Conservation (phyloP, 352 stramenopile genomes). For the Phytophthora meadii region DNA sequence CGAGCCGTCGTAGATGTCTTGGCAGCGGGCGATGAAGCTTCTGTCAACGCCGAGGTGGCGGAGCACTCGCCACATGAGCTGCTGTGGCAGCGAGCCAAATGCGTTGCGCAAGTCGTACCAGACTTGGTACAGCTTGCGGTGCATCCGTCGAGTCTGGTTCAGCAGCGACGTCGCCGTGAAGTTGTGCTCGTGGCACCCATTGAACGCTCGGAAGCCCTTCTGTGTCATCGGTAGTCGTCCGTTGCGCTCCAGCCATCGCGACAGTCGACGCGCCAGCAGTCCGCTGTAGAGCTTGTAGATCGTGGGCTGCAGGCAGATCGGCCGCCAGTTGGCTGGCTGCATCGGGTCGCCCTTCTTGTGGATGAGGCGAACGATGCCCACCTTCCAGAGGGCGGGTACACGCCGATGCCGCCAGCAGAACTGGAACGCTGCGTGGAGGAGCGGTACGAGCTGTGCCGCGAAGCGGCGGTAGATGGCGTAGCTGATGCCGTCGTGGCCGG, state of each 20-base stretch:
- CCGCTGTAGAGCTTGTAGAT: conserved; percentile 46
- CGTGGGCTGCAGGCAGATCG: conserved; percentile 37
- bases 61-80: background rate
- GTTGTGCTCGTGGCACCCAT: conserved; percentile 14
- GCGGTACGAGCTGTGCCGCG: conserved; percentile 10
- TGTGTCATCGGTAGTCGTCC: conserved; percentile 5
- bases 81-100: no score
- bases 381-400: conserved; percentile 32
- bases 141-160: no score
- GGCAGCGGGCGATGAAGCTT: background rate
- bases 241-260: conserved; percentile 24
- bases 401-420: conserved; percentile 24
- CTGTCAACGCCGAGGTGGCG: background rate
- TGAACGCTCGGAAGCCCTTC: conserved; percentile 28
- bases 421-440: conserved; percentile 15
- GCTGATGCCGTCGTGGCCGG: conserved; percentile 26
- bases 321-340: conserved; percentile 27
- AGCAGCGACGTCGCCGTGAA: no score
- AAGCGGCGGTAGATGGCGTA: conserved; percentile 29
- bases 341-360: conserved; percentile 42
- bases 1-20: conserved; percentile 10
- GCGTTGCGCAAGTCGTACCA: no score
- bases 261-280: conserved; percentile 21
- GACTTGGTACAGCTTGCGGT: no score
- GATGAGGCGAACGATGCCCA: conserved; percentile 33